Base-by-base conservation (phyloP, 1,139 yeast species). In the Taphrina populina region DNA sequence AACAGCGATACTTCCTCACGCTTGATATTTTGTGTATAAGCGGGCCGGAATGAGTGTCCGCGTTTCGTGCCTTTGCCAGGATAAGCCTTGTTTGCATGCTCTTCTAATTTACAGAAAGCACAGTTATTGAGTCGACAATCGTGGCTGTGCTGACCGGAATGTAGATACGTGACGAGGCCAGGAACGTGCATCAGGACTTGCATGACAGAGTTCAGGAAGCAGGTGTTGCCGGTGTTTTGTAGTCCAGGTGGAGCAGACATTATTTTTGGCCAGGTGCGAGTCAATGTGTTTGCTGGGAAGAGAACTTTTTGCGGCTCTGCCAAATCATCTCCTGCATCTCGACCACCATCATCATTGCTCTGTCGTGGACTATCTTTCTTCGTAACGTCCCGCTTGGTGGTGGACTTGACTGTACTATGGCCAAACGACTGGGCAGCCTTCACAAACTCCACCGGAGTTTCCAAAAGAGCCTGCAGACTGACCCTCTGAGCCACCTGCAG, bases 141-240 rank as follows among this genome's bases (percentile, higher is more conserved):
- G 2, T 33, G 39, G n/a, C 52, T 34, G 29, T 59, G 61, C 55
- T 76, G 69, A 6, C 88, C 77, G 58, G 85, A 92, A 52, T 76
- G 74, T 57, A 92, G 73, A 67, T 90, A 92, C 66, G 87, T 92
- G 63, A 85, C 88, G 58, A 92, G 70, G 1, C 97, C 95, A 2
- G 98, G 97, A 19, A 88, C 80, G 66, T 92, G 98, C 37, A 90
- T 69, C 73, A 92, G 72, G 0, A 95, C 82, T 71, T 92, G 98
- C 41, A 92, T 82, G 2, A 96, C 97, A 1, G 96, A 83, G 69
- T 92, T 92, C 81, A 92, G 88, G 70, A 90, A 92, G 68, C 98
- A 92, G 2, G 97, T 92, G 40, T 92, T 97, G 26, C 97, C 97
- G 62, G 84, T 90, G 68, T 92, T 92, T 58, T 86, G 70, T 55